Evolutionary conservation across 352 stramenopile species (phyloP).

Genomic region (Phytophthora tubulina): DNA sequence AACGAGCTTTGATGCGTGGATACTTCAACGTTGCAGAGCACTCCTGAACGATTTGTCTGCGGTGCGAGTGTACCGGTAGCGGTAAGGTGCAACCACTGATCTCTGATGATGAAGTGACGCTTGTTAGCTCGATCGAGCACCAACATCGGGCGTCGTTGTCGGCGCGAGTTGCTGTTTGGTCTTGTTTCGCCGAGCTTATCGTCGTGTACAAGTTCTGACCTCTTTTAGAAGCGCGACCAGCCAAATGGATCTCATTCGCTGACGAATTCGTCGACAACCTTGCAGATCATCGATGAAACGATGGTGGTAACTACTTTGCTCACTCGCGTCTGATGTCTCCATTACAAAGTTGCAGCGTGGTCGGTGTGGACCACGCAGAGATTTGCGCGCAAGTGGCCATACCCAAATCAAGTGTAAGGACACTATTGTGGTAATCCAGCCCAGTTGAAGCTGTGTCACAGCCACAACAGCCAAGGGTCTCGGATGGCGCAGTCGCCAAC

Average conservation of each 20-base stretch:
- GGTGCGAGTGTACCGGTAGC: background rate
- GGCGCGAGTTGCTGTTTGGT: background rate
- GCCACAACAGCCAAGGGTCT: background rate
- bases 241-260: background rate
- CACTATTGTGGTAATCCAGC: background rate
- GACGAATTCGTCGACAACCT: slow-evolving; percentile 1
- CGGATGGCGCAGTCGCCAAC: slow-evolving; percentile 17
- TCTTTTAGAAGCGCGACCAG: background rate
- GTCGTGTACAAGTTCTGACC: background rate
- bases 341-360: too few species aligned
- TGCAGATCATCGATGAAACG: background rate
- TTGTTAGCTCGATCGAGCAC: background rate
- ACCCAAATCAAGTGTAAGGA: slow-evolving; percentile 6
- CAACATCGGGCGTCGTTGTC: background rate
- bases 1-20: slow-evolving; percentile 25
- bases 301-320: background rate
- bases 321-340: slow-evolving; percentile 1
- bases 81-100: slow-evolving; percentile 7
- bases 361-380: slow-evolving; percentile 10
- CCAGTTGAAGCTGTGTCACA: slow-evolving; percentile 11
- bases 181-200: background rate
- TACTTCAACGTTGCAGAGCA: slow-evolving; percentile 1
- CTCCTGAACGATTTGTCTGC: slow-evolving; percentile 4
- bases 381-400: background rate
- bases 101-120: slow-evolving; percentile 8